These are phyloP conservation scores for Xanthoparmelia taractica DNA, from an alignment of 495 filamentous ascomycete species.

Conservation along the genomic window DNA sequence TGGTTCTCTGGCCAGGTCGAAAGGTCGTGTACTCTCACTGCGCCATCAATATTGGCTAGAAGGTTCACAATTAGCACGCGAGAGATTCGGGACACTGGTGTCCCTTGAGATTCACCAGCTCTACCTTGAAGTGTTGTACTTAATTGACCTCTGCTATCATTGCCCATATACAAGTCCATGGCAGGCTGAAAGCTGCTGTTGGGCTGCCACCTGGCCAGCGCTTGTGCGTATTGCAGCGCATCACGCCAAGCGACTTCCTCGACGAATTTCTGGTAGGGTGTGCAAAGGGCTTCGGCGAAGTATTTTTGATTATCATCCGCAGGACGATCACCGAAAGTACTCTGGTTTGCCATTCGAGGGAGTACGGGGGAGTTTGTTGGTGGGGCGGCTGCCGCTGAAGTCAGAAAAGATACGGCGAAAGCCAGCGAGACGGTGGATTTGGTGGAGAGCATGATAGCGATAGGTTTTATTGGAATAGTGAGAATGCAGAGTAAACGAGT, in stretches of 20 bases:
- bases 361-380: background rate
- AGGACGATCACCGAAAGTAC: background rate
- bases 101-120: background rate
- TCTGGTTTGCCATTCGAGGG: constrained; percentile 5
- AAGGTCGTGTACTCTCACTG: background rate
- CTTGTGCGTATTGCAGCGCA: background rate
- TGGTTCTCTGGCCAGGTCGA: constrained; percentile 1
- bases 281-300: background rate
- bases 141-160: background rate
- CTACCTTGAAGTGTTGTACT: background rate
- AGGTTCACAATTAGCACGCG: background rate
- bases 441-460: background rate
- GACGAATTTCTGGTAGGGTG: background rate
- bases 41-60: constrained; percentile 3
- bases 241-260: background rate
- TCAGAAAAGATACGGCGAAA: background rate
- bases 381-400: background rate
- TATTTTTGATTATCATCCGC: background rate
- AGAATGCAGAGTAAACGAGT: background rate
- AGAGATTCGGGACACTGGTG: background rate
- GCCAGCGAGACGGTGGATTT: background rate
- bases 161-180: constrained; percentile 15
- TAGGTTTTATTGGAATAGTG: background rate
- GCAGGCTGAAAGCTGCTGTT: constrained; percentile 1
- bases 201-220: constrained; percentile 6